phyloP scores from a whole-genome alignment of 192 early-diverging fungal species.

The Mortierella claussenii region DNA sequence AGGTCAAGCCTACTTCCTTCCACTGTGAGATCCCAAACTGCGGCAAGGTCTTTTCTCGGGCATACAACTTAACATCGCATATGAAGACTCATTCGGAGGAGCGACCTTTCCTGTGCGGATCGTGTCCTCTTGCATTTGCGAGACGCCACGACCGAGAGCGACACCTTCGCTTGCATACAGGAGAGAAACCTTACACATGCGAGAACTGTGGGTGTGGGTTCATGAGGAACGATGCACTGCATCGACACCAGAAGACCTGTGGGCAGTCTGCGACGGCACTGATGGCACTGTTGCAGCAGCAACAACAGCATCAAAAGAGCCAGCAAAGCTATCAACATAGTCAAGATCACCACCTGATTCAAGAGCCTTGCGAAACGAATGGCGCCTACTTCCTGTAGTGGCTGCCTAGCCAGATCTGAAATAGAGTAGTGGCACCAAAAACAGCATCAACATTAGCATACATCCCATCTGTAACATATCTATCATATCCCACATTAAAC shows the following conservation, averaged over 20 bases:
- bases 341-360: too few species aligned
- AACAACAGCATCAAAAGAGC: slow-evolving; percentile 8
- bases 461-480: too few species aligned
- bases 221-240: slow-evolving; percentile 85
- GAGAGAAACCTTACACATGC: slow-evolving; percentile 81
- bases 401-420: too few species aligned
- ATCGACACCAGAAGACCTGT: slow-evolving; percentile 66
- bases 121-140: slow-evolving; percentile 83
- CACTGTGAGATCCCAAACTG: slow-evolving; percentile 55
- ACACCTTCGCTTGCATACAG: slow-evolving; percentile 82
- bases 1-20: slow-evolving; percentile 32
- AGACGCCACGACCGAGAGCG: slow-evolving; percentile 93
- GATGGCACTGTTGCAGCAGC: slow-evolving; percentile 8
- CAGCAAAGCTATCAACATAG: too few species aligned
- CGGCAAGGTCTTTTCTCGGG: slow-evolving; percentile 75
- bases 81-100: slow-evolving; percentile 79
- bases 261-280: slow-evolving; percentile 13
- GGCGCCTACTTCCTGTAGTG: too few species aligned
- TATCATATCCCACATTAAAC: too few species aligned
- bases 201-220: slow-evolving; percentile 77
- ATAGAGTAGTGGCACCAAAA: too few species aligned
- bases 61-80: slow-evolving; percentile 86
- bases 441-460: too few species aligned
- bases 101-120: slow-evolving; percentile 74
- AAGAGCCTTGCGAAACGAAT: too few species aligned